Base-by-base conservation (phyloP, 371 early-diverging fungal species). In the Quaeritorhiza haematococci region DNA sequence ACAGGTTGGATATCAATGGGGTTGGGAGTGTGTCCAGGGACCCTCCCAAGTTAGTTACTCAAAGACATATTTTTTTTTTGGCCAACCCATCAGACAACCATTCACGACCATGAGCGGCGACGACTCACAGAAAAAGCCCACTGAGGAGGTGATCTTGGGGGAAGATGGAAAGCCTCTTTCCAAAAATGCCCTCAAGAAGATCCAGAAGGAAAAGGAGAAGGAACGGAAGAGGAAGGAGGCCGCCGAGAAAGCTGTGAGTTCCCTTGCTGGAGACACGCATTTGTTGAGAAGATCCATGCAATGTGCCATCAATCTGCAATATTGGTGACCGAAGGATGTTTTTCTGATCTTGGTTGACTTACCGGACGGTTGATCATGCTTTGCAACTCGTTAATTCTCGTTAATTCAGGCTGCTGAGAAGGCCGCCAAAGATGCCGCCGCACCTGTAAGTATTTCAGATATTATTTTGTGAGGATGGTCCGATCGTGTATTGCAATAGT, bases 171-270 rank as follows among this genome's bases (percentile, higher is more conserved):
- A 94, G 69, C 91, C 94, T 24, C 75, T 94, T 30, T 90, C 94
- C 49, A 76, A 95, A 78, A 89, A 85, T 64, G 92, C 90, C 15
- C 78, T 88, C 56, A 96, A 96, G 83, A 97, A 97, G 82, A 84
- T 89, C 17, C 85, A 90, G 66, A 92, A 91, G 72, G 89, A 94
- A 67, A 77, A 79, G 52, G 92, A 93, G 69, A 95, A 94, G 84
- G 90, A 87, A 49, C 75, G 66, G 45, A 85, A 79, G 69, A 89
- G 89, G 82, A 80, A 78, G 55, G 91, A 92, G 62, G 76, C 80
- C 29, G 62, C 21, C 4, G 67, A 54, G 13, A 58, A 63, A 49
- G 33, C 44, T 53, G 66, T 56, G 26, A 23, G 46, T 45, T 19
- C 7, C 7, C 6, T 21, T 13, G 29, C 29, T 50, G 10, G 15